These are phyloP conservation scores for Kalmanozyma brasiliensis DNA, from an alignment of 1,284 basidiomycete species.

Conservation along the genomic window DNA sequence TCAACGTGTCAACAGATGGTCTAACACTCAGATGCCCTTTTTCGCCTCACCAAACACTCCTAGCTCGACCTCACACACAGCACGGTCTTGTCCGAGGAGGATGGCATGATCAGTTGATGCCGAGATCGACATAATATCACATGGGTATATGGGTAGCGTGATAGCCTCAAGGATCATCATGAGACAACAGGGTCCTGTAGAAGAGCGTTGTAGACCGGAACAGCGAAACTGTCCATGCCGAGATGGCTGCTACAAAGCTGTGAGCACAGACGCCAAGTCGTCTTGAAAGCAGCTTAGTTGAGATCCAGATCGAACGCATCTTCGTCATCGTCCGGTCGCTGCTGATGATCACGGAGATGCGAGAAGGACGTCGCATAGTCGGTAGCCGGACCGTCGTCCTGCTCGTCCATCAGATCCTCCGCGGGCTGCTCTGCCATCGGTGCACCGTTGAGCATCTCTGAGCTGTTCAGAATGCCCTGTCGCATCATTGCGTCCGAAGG, in stretches of 20 bases:
- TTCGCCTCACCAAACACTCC: too few relatives aligned
- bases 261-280: too few relatives aligned
- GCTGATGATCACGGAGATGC: slow-evolving; percentile 33
- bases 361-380: slow-evolving; percentile 36
- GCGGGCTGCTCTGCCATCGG: slow-evolving; percentile 30
- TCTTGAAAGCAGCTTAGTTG: slow-evolving; percentile 26
- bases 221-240: too few relatives aligned
- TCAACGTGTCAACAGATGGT: neutral
- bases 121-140: too few relatives aligned
- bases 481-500: slow-evolving; percentile 58
- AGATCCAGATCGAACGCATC: slow-evolving; percentile 61
- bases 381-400: slow-evolving; percentile 13
- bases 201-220: too few relatives aligned
- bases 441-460: slow-evolving; percentile 40
- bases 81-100: too few relatives aligned
- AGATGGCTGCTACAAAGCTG: too few relatives aligned
- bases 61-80: too few relatives aligned
- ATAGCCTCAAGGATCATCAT: too few relatives aligned
- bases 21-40: too few relatives aligned
- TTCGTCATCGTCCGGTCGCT: slow-evolving; percentile 47
- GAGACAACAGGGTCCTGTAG: too few relatives aligned
- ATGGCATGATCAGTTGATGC: neutral
- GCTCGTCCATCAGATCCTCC: slow-evolving; percentile 19
- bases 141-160: too few relatives aligned
- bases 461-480: slow-evolving; percentile 56